phyloP scores from a whole-genome alignment of 352 stramenopile species.

The Phytophthora meadii region DNA sequence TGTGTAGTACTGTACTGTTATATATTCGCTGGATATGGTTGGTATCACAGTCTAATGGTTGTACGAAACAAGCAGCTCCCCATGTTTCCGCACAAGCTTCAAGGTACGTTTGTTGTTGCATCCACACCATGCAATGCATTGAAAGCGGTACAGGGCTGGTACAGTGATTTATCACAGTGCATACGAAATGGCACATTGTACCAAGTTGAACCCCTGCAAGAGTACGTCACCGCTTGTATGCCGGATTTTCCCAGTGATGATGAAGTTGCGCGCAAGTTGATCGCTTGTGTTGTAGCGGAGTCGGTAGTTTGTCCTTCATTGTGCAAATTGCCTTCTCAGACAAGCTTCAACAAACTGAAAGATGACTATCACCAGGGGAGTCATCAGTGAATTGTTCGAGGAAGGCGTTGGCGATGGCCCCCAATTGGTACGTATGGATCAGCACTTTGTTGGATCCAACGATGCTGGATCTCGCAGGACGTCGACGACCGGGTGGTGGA shows the following conservation, averaged over 20 bases:
- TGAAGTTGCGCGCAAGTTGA: not conserved
- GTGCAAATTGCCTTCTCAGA: slow-evolving; percentile 1
- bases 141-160: slow-evolving; percentile 16
- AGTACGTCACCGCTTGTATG: slow-evolving; percentile 18
- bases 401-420: not conserved
- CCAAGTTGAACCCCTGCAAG: slow-evolving; percentile 1
- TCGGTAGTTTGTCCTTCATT: not conserved
- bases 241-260: slow-evolving; percentile 1
- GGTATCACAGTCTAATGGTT: no score
- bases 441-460: slow-evolving; percentile 2
- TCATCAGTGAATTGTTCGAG: slow-evolving; percentile 8
- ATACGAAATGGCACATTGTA: slow-evolving; percentile 17
- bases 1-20: slow-evolving; percentile 37
- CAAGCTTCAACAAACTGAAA: not conserved
- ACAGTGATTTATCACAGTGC: not conserved
- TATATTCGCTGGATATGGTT: slow-evolving; percentile 9
- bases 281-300: not conserved
- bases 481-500: slow-evolving; percentile 33
- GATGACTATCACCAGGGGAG: slow-evolving; percentile 13
- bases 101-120: no score
- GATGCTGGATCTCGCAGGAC: not conserved
- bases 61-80: no score
- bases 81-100: no score
- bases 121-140: not conserved
- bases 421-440: slow-evolving; percentile 10